These are phyloP conservation scores for Glomus cerebriforme DNA, from an alignment of 192 early-diverging fungal species.

Conservation along the genomic window DNA sequence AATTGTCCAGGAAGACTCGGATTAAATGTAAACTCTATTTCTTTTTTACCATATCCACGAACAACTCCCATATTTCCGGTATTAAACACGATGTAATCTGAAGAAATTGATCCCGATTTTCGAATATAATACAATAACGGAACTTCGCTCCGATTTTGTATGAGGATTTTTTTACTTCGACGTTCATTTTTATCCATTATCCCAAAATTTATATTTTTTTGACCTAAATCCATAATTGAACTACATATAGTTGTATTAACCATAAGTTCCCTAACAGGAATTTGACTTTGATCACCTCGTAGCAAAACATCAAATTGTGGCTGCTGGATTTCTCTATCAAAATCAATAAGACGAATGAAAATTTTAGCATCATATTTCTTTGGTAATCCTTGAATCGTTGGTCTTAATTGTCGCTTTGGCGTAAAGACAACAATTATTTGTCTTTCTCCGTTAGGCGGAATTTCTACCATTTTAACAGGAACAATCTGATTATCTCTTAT, in stretches of 20 bases:
- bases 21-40: conserved; percentile 91
- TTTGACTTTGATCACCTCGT: conserved; percentile 52
- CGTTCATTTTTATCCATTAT: conserved; percentile 83
- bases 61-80: conserved; percentile 84
- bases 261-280: conserved; percentile 90
- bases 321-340: conserved; percentile 79
- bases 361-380: conserved; percentile 83
- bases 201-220: conserved; percentile 98
- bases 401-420: conserved; percentile 54
- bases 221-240: conserved; percentile 90
- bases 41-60: conserved; percentile 85
- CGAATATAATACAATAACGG: conserved; percentile 88
- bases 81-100: conserved; percentile 84
- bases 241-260: conserved; percentile 81
- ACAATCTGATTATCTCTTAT: conserved; percentile 71
- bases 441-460: conserved; percentile 65
- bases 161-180: conserved; percentile 82
- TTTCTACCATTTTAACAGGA: conserved; percentile 59
- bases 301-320: conserved; percentile 78
- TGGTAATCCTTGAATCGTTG: conserved; percentile 69
- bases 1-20: conserved; percentile 89
- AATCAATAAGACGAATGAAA: conserved; percentile 83
- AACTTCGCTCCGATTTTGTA: conserved; percentile 89
- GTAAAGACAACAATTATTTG: conserved; percentile 79
- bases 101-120: conserved; percentile 94